phyloP scores from a whole-genome alignment of 257 asterid genomes.

The Ophiorrhiza pumila region DNA sequence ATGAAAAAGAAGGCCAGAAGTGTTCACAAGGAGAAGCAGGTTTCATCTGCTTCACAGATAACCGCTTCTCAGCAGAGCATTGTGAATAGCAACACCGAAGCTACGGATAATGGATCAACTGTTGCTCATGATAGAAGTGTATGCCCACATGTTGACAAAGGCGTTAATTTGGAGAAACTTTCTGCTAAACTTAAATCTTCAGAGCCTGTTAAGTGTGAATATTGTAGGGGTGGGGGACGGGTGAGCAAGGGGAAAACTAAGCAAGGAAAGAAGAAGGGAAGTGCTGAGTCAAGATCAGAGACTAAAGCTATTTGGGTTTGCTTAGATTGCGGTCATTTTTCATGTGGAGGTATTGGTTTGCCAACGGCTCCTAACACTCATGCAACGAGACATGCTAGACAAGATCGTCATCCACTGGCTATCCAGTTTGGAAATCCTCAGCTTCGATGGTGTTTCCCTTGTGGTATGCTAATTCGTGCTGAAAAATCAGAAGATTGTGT shows the following conservation, averaged over 20 bases:
- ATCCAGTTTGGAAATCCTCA: slow-evolving; percentile 65
- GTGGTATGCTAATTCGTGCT: slow-evolving; percentile 45
- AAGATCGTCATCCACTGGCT: slow-evolving; percentile 59
- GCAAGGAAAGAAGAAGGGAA: slow-evolving; percentile 65
- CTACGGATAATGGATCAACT: slow-evolving; percentile 34
- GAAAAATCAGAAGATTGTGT: slow-evolving; percentile 47
- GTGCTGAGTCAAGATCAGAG: slow-evolving; percentile 38
- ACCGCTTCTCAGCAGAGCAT: slow-evolving; percentile 21
- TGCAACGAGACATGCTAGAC: slow-evolving; percentile 74
- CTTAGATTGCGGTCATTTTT: slow-evolving; percentile 71
- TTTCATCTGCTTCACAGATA: slow-evolving; percentile 31
- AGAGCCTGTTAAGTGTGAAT: slow-evolving; percentile 54
- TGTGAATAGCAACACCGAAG: slow-evolving; percentile 22
- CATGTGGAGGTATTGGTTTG: slow-evolving; percentile 87
- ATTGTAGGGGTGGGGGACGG: slow-evolving; percentile 57
- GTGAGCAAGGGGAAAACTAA: slow-evolving; percentile 55
- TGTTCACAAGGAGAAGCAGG: slow-evolving; percentile 57
- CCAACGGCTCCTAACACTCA: slow-evolving; percentile 78
- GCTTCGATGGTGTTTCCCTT: slow-evolving; percentile 67
- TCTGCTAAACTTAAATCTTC: slow-evolving; percentile 47
- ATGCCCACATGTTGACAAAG: slow-evolving; percentile 64
- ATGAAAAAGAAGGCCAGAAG: slow-evolving; percentile 60
- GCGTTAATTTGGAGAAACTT: slow-evolving; percentile 56
- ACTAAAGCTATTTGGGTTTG: slow-evolving; percentile 80
- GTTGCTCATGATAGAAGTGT: slow-evolving; percentile 41